phyloP scores from a whole-genome alignment of 768 basidiomycete genomes.

The Leccinum longicurvipes region DNA sequence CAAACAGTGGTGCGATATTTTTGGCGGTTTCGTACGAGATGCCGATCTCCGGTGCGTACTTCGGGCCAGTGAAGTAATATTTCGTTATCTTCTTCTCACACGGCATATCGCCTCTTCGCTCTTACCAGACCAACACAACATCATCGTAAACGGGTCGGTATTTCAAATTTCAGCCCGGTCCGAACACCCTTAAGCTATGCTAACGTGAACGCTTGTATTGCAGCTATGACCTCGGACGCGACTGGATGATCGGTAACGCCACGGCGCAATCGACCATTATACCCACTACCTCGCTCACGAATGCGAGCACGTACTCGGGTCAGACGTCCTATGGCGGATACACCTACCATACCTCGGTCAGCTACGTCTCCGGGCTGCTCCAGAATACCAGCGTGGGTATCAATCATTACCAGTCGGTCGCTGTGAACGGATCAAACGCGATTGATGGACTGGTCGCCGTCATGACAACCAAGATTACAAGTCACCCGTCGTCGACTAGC shows the following conservation, averaged over 20 bases:
- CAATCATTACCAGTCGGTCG: slow-evolving; percentile 63
- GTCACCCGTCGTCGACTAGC: slow-evolving; percentile 26
- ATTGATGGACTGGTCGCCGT: slow-evolving; percentile 84
- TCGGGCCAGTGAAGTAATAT: slow-evolving; percentile 3
- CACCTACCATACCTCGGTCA: slow-evolving; percentile 67
- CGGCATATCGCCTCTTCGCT: background rate
- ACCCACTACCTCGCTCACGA: slow-evolving; percentile 31
- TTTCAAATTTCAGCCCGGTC: background rate
- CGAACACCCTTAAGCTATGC: background rate
- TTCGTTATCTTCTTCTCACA: background rate
- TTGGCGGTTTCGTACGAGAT: slow-evolving; percentile 73
- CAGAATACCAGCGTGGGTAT: slow-evolving; percentile 64
- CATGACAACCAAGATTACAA: slow-evolving; percentile 64
- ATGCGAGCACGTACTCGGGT: slow-evolving; percentile 58
- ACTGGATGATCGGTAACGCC: slow-evolving; percentile 83
- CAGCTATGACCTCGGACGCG: slow-evolving; percentile 78
- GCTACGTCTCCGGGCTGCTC: slow-evolving; percentile 70
- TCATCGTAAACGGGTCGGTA: slow-evolving; percentile 63
- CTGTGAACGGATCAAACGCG: slow-evolving; percentile 49
- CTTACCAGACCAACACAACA: slow-evolving; percentile 63
- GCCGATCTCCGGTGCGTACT: slow-evolving; percentile 52
- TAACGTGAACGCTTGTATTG: background rate
- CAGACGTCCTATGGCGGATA: slow-evolving; percentile 62
- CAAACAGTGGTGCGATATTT: slow-evolving; percentile 71
- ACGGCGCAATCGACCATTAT: slow-evolving; percentile 42